These are phyloP conservation scores for Cyanidioschyzon merolae DNA, from an alignment of 23 red algal species.

Conservation along the genomic window DNA sequence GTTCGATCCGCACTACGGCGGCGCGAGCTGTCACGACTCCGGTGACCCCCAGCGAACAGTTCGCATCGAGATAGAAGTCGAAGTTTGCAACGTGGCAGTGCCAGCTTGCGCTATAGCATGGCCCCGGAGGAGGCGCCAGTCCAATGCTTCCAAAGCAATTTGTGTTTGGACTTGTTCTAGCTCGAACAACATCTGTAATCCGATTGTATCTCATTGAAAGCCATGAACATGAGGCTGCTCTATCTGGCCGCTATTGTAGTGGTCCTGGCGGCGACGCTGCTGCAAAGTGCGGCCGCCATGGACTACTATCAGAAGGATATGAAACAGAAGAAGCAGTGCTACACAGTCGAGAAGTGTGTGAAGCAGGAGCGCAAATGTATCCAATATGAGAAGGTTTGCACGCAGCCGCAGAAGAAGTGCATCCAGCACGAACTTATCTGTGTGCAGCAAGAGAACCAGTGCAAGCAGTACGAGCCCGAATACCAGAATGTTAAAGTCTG, in stretches of 20 bases:
- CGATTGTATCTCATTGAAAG: background rate
- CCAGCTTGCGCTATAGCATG: background rate
- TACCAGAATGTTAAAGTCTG: conserved; percentile 12
- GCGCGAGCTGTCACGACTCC: background rate
- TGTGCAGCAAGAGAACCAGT: background rate
- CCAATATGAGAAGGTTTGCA: background rate
- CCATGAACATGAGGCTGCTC: background rate
- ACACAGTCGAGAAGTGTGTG: conserved; percentile 2
- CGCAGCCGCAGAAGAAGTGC: background rate
- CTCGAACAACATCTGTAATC: background rate
- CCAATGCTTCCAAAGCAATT: background rate
- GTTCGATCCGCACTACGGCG: background rate
- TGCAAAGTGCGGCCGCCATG: background rate
- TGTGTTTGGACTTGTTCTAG: background rate
- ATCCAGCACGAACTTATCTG: conserved; percentile 3
- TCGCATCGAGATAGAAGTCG: background rate
- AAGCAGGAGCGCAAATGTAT: background rate
- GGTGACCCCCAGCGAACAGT: background rate
- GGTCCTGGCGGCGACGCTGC: background rate
- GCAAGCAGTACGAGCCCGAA: conserved; percentile 2
- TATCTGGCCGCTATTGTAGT: background rate
- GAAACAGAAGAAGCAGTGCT: background rate
- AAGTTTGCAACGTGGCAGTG: background rate
- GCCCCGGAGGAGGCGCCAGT: background rate
- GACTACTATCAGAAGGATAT: background rate